A percentile compares a stretch with the other conserved stretches of the same genome.
Evolutionary conservation across 2,329 filamentous ascomycete species (phyloP).

Genomic region (Biscogniauxia sp.): DNA sequence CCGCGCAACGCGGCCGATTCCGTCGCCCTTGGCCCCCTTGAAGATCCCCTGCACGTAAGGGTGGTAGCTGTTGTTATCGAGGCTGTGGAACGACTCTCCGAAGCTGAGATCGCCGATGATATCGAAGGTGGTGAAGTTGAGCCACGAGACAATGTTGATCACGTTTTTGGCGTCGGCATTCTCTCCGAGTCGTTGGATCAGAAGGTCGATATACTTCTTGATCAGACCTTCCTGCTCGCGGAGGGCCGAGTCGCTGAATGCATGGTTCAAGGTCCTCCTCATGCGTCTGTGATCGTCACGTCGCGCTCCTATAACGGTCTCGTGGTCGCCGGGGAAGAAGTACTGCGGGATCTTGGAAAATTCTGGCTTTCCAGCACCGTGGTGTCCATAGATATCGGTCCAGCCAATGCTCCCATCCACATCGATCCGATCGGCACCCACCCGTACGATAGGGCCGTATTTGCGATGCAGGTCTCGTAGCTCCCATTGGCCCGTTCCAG

Average conservation of each 20-base stretch:
- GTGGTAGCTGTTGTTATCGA: slow-evolving; percentile 4
- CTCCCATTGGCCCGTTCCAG: neutral
- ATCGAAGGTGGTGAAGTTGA: slow-evolving; percentile 4
- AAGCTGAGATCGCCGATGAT: slow-evolving; percentile 37
- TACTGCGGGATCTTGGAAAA: neutral
- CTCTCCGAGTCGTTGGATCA: slow-evolving; percentile 1
- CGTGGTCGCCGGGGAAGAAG: neutral
- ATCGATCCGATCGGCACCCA: neutral
- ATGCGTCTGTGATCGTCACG: neutral
- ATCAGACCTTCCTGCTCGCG: slow-evolving; percentile 10
- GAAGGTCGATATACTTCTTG: slow-evolving; percentile 3
- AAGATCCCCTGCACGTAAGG: neutral
- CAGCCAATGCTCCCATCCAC: slow-evolving; percentile 1
- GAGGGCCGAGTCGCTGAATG: slow-evolving; percentile 9
- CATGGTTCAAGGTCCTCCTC: neutral
- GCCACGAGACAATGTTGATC: slow-evolving; percentile 8
- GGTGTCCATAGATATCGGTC: neutral
- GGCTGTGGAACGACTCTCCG: slow-evolving; percentile 19
- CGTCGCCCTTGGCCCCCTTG: neutral
- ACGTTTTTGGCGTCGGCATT: neutral
- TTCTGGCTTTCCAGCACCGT: neutral
- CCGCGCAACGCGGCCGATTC: neutral
- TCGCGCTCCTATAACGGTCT: neutral
- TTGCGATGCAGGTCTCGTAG: neutral
- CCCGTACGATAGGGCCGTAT: neutral